Evolutionary conservation across 2,329 filamentous ascomycete genomes (phyloP).

Genomic region (Aspergillus nomiae): DNA sequence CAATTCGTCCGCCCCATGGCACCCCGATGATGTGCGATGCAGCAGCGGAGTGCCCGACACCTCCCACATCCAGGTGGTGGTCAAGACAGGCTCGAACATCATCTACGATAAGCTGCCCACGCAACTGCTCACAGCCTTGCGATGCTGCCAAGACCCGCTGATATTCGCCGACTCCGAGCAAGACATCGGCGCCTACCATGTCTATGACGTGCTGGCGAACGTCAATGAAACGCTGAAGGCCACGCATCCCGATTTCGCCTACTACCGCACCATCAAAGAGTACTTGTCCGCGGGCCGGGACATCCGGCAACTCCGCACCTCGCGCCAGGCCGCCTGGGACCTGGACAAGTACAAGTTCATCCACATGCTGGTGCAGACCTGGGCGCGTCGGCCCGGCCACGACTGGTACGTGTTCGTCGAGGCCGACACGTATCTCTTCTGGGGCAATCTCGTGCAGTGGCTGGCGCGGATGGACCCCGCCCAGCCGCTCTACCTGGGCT

Average conservation of each 20-base stretch:
- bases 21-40: conserved; percentile 33
- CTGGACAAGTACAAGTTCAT: conserved; percentile 66
- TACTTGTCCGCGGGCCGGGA: conserved; percentile 51
- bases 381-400: conserved; percentile 51
- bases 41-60: conserved; percentile 45
- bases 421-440: conserved; percentile 60
- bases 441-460: conserved; percentile 56
- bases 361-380: conserved; percentile 60
- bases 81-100: conserved; percentile 63
- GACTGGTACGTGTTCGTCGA: conserved; percentile 65
- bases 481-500: conserved; percentile 55
- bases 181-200: conserved; percentile 31
- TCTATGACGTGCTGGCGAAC: conserved; percentile 37
- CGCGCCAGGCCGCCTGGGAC: conserved; percentile 48
- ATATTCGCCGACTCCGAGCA: conserved; percentile 43
- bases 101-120: conserved; percentile 55
- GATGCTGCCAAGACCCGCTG: conserved; percentile 54
- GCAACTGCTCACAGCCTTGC: conserved; percentile 56
- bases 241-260: conserved; percentile 54
- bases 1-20: background rate
- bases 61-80: conserved; percentile 52
- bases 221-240: conserved; percentile 43
- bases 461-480: conserved; percentile 47
- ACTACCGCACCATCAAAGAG: conserved; percentile 43
- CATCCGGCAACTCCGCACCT: conserved; percentile 39